Conservation (phyloP, 1,139 yeast genomes). For the Schwanniomyces etchellsii region DNA sequence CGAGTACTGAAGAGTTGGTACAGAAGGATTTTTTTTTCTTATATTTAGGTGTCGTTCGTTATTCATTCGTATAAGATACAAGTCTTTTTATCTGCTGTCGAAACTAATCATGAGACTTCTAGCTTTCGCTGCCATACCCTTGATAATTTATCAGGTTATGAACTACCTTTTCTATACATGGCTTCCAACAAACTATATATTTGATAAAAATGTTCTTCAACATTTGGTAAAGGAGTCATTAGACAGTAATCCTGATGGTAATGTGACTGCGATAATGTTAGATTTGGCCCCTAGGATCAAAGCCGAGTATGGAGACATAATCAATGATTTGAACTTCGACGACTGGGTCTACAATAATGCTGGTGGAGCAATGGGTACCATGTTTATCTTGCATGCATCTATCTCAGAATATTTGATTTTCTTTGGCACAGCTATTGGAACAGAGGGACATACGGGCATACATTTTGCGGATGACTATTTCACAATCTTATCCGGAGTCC, state of each 20-base stretch:
- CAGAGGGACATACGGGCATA: slow-evolving; percentile 94
- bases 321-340: slow-evolving; percentile 64
- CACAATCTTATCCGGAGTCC: slow-evolving; percentile 78
- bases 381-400: slow-evolving; percentile 95
- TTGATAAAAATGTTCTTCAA: slow-evolving; percentile 46
- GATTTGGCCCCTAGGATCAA: slow-evolving; percentile 58
- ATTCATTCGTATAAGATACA: not conserved
- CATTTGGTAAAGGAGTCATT: slow-evolving; percentile 47
- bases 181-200: slow-evolving; percentile 65
- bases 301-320: slow-evolving; percentile 53
- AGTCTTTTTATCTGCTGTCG: not conserved
- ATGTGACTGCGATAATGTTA: slow-evolving; percentile 55
- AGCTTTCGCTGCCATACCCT: not conserved
- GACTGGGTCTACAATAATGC: slow-evolving; percentile 98
- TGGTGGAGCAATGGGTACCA: slow-evolving; percentile 98
- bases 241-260: slow-evolving; percentile 49
- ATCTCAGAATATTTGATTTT: slow-evolving; percentile 85
- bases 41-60: slow-evolving; percentile 1
- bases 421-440: slow-evolving; percentile 85
- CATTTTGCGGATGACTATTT: slow-evolving; percentile 97
- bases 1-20: too few species aligned
- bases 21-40: not conserved
- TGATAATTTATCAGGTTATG: slow-evolving; percentile 3
- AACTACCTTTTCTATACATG: slow-evolving; percentile 49
- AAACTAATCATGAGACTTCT: not conserved